Evolutionary conservation across 257 asterid genomes (phyloP), one percentile per base, ranked within the genome.

Genomic region (Nyctanthes arbortristis): DNA sequence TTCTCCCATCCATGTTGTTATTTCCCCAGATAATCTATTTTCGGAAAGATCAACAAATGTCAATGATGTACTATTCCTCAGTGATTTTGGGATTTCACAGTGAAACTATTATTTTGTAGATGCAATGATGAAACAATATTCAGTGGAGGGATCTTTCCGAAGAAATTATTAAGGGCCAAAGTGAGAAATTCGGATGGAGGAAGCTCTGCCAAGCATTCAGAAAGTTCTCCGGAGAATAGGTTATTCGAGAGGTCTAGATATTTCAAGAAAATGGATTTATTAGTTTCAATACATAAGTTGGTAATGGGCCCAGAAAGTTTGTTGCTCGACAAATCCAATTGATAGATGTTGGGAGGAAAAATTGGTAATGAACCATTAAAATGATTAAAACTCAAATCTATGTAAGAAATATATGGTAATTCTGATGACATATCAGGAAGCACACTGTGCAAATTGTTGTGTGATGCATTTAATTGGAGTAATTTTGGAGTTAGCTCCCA

Each of bases 241-340:
- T 73, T 78, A 27, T 69, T 45, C 7, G 77, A 78, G 57, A 73
- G 73, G 34, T 78, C 79, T 28, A 78, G 62, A 14, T 31, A 12
- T 13, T 10, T 60, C 57, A 22, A 13, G 25, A 10, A 8, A 7
- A 14, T 63, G 20, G 24, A 39, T 13, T n/a, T n/a, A n/a, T 16
- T n/a, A n/a, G n/a, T 11, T 20, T 20, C n/a, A n/a, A n/a, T 35
- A 43, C 78, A 77, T 16, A 77, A 24, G 24, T 62, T 40, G n/a
- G 60, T 10, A 11, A 58, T 67, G 3, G 73, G 37, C 16, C 81
- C 81, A 1, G 66, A 40, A 66, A 78, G 45, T 16, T n/a, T 78
- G 31, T 73, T 78, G 28, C 30, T 68, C 0, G 71, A 73, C 14
- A 77, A 69, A 61, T 73, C 34, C 58, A 63, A 56, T 31, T 2